Evolutionary conservation across 2,329 filamentous ascomycete species (phyloP), one percentile per base, ranked within the genome.

Genomic region (Sarocladium kiliense): DNA sequence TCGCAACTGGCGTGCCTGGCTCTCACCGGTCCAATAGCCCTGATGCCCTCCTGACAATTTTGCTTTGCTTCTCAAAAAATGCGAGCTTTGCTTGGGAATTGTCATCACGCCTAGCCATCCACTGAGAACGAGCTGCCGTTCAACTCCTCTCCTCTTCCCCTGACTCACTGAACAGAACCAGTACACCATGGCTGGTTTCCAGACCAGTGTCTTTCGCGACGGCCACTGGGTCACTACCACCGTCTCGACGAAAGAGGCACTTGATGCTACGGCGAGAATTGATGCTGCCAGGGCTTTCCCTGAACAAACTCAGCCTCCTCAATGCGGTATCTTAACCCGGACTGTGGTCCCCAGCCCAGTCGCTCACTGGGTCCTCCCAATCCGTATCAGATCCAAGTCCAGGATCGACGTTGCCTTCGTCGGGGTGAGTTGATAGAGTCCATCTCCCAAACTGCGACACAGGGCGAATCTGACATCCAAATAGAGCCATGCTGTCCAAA

Each of bases 341-440:
- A 96, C 92, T 0, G 68, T 96, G 27, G 76, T 93, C 53, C 81
- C 85, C 54, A 95, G 89, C 59, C 88, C 92, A 1, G 75, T 88
- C 34, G 80, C 87, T 55, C 86, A 87, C 65, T 88, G 82, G 75
- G 87, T 97, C 42, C 74, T 96, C 14, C 89, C 91, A 12, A 89
- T 86, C n/a, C 83, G 86, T 57, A 76, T 97, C 57, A 81, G 92
- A 56, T 85, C 85, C 55, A 76, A 78, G 53, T 71, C 78, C 42
- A 77, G 85, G 58, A 91, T 94, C 62, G 92, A 97, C 72, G 83
- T 97, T 59, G 86, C 92, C 36, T 91, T 96, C 63, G 80, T 99
- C 56, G 89, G 91, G 54, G 85, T 88, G 77, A 71, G 84, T 78
- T 27, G 18, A 42, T 25, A 25, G 21, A 23, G 16, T 36, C 54